phyloP scores from a whole-genome alignment of 306 rosid species.

The Herpetospermum pedunculosum region DNA sequence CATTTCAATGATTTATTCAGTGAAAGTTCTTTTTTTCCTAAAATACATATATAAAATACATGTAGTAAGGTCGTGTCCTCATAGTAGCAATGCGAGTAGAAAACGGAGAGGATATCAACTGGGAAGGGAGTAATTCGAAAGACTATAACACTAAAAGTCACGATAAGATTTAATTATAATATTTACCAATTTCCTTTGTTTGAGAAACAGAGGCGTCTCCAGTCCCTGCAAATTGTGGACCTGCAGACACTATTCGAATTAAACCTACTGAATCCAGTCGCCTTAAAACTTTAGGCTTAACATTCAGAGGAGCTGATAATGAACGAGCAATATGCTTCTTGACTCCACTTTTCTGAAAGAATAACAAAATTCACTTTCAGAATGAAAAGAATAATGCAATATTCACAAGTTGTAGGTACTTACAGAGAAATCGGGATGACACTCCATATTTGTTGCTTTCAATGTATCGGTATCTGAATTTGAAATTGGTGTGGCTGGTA shows the following conservation, averaged over 20 bases:
- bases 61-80: not conserved
- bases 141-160: not conserved
- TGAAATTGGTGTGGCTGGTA: constrained; percentile 64
- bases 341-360: constrained; percentile 36
- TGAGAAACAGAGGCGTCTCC: constrained; percentile 30
- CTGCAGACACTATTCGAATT: constrained; percentile 67
- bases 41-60: not conserved
- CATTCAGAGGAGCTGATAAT: constrained; percentile 62
- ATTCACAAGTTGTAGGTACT: constrained; percentile 10
- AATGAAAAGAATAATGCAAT: not conserved
- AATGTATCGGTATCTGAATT: constrained; percentile 22
- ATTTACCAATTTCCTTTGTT: constrained; percentile 39
- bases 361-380: constrained; percentile 15
- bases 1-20: not conserved
- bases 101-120: not conserved
- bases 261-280: constrained; percentile 45
- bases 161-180: not conserved
- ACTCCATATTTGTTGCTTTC: constrained; percentile 28
- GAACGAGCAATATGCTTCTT: constrained; percentile 60
- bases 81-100: not conserved
- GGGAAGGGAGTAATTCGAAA: not conserved
- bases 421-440: constrained; percentile 35
- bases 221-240: constrained; percentile 24
- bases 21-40: not conserved
- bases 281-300: constrained; percentile 36